Evolutionary conservation across 106 monocot genomes (phyloP).

Genomic region (Chionographis japonica): DNA sequence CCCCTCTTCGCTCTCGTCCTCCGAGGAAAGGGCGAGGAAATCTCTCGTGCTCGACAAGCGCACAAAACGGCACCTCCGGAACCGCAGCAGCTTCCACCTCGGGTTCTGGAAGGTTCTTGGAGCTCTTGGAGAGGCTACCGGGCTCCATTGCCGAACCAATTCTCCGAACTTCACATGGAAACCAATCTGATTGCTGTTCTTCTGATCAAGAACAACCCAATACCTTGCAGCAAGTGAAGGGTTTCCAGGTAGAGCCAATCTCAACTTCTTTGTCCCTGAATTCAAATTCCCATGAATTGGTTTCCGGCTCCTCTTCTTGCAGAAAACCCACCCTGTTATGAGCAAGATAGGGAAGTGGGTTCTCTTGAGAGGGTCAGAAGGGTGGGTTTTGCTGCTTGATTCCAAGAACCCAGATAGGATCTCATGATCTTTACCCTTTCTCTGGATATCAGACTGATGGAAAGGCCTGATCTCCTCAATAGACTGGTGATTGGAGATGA

Average conservation of each 20-base stretch:
- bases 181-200: conserved; percentile 38
- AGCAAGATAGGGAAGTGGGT: conserved; percentile 31
- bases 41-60: conserved; percentile 17
- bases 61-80: not conserved
- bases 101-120: conserved; percentile 1
- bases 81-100: conserved; percentile 20
- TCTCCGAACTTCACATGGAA: conserved; percentile 57
- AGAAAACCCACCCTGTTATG: conserved; percentile 40
- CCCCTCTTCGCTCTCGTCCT: conserved; percentile 20
- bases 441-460: conserved; percentile 24
- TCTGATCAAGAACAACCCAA: conserved; percentile 57
- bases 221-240: conserved; percentile 38
- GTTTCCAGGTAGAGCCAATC: not conserved
- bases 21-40: conserved; percentile 8
- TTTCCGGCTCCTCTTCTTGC: conserved; percentile 18
- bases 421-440: conserved; percentile 8
- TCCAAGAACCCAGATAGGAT: conserved; percentile 10
- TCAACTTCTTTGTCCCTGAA: conserved; percentile 1
- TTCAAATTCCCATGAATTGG: not conserved
- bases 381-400: not conserved
- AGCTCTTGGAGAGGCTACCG: not conserved
- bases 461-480: conserved; percentile 40
- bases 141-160: conserved; percentile 4
- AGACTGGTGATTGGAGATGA: conserved; percentile 43
- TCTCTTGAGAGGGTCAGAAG: not conserved